Evolutionary conservation across 306 rosid genomes (phyloP).

Genomic region (Dicorynia guianensis): DNA sequence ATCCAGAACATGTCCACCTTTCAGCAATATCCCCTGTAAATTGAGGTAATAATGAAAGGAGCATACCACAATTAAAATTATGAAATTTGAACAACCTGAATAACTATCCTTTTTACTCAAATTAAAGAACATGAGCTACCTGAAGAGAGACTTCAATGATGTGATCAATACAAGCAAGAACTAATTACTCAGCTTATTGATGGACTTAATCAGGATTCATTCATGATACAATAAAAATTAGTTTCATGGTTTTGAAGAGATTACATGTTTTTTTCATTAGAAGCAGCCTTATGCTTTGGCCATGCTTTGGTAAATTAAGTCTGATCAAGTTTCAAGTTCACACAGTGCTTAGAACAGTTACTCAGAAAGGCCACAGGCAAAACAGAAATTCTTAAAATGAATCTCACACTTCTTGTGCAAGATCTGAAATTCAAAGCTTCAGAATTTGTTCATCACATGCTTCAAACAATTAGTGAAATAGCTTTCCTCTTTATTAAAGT

Average conservation of each 20-base stretch:
- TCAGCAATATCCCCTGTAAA: constrained; percentile 87
- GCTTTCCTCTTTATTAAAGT: too few species aligned
- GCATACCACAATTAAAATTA: neutral
- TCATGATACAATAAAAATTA: constrained; percentile 14
- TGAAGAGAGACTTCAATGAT: neutral
- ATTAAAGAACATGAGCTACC: constrained; percentile 9
- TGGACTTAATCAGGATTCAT: constrained; percentile 5
- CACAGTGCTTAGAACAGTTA: constrained; percentile 18
- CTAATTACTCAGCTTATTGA: constrained; percentile 34
- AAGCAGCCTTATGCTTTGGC: constrained; percentile 28
- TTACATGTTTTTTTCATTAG: constrained; percentile 19
- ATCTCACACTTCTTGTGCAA: neutral
- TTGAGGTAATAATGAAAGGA: constrained; percentile 30
- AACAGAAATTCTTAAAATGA: constrained; percentile 7
- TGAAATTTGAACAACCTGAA: neutral
- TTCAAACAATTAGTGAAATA: too few species aligned
- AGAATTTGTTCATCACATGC: too few species aligned
- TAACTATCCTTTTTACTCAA: constrained; percentile 24
- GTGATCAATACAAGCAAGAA: constrained; percentile 15
- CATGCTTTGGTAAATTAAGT: constrained; percentile 25
- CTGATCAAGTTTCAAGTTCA: constrained; percentile 25
- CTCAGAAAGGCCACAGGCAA: neutral
- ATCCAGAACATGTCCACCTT: constrained; percentile 97
- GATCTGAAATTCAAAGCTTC: too few species aligned
- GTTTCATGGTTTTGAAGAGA: constrained; percentile 22